phyloP scores from a whole-genome alignment of 768 basidiomycete species.

The Ephemerocybe angulata region DNA sequence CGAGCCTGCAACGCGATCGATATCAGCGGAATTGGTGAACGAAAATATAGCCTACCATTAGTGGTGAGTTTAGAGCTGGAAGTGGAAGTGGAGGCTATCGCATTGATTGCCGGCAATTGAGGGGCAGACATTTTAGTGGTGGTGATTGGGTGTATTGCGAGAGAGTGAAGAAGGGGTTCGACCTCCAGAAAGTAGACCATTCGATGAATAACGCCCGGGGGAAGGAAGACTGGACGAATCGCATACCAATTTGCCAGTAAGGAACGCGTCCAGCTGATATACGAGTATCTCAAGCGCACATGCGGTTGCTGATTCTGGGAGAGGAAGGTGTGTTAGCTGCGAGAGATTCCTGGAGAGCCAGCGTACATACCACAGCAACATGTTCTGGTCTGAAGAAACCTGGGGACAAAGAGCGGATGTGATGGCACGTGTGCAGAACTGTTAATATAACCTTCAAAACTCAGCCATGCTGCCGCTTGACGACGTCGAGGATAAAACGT shows the following conservation, averaged over 20 bases:
- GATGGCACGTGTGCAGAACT: slow-evolving; percentile 2
- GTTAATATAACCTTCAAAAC: slow-evolving; percentile 1
- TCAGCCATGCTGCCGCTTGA: background rate
- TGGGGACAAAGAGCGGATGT: background rate
- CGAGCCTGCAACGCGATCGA: background rate
- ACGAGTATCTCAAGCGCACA: background rate
- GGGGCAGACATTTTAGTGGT: background rate
- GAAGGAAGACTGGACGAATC: background rate
- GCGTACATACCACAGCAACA: slow-evolving; percentile 2
- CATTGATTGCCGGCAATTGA: background rate
- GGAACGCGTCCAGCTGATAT: no score
- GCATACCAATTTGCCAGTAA: no score
- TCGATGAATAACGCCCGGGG: background rate
- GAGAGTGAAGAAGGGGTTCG: background rate
- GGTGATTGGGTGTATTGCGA: background rate
- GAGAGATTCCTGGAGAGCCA: background rate
- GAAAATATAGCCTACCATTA: no score
- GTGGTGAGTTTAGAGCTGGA: background rate
- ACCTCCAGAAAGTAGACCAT: background rate
- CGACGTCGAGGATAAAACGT: slow-evolving; percentile 2
- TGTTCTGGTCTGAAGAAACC: background rate
- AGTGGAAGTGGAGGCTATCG: background rate
- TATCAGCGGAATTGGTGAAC: no score
- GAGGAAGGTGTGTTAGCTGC: background rate
- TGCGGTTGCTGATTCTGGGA: background rate